A percentile compares a stretch with the other conserved stretches of the same genome.
phyloP scores from a whole-genome alignment of 106 monocot genomes.

The Dactylorhiza incarnata region DNA sequence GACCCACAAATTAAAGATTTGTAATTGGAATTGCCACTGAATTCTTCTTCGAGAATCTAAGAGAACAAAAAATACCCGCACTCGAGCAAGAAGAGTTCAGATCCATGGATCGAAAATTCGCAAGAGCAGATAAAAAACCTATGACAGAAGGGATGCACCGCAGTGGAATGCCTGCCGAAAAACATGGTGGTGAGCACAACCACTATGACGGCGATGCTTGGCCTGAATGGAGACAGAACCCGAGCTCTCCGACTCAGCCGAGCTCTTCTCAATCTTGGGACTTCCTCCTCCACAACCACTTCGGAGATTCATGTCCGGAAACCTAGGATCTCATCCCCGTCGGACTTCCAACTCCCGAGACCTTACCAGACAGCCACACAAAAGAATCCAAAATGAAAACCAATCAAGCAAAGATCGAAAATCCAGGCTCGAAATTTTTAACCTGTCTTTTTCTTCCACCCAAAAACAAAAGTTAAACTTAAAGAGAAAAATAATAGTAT shows the following conservation, averaged over 20 bases:
- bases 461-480: neutral
- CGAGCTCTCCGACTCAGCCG: conserved; percentile 72
- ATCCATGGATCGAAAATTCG: no score
- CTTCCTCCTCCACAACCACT: conserved; percentile 50
- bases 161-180: no score
- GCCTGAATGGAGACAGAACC: conserved; percentile 32
- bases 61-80: no score
- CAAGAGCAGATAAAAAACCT: no score
- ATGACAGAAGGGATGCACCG: no score
- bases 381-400: neutral
- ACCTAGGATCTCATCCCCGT: neutral
- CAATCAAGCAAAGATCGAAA: neutral
- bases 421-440: neutral
- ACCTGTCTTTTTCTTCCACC: no score
- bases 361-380: neutral
- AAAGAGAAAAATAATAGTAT: neutral
- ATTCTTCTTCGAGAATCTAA: no score
- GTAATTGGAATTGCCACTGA: no score
- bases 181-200: no score
- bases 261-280: conserved; percentile 52
- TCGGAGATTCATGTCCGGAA: conserved; percentile 50
- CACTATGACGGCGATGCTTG: no score
- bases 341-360: neutral
- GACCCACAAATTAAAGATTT: no score
- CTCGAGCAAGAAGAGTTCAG: no score